Conservation (phyloP, 164 flowering plant genomes). For the Aristolochia fimbriata region DNA sequence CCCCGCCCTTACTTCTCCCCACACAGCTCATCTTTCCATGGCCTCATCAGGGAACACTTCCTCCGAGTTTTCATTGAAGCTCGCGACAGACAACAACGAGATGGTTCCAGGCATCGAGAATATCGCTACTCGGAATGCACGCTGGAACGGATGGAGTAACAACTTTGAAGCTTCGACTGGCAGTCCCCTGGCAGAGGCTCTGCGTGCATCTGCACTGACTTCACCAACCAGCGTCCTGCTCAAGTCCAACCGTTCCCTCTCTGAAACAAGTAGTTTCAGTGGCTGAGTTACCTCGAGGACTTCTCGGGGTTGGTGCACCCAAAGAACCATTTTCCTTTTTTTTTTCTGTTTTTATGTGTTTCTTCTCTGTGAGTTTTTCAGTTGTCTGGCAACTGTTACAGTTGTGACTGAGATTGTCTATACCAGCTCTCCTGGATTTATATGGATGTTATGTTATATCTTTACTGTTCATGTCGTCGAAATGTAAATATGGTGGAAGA, state of each 20-base stretch:
- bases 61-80: conserved; percentile 62
- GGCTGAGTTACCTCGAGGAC: conserved; percentile 13
- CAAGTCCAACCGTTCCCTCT: conserved; percentile 28
- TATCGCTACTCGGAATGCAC: conserved; percentile 20
- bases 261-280: conserved; percentile 40
- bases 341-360: neutral
- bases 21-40: conserved; percentile 43
- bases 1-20: conserved; percentile 14
- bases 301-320: too few species aligned
- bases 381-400: too few species aligned
- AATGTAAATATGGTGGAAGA: too few species aligned
- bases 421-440: too few species aligned
- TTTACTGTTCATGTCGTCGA: too few species aligned
- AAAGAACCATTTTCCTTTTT: too few species aligned
- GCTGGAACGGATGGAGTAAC: conserved; percentile 45
- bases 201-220: conserved; percentile 38
- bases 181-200: conserved; percentile 81
- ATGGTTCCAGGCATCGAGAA: conserved; percentile 8
- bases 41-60: conserved; percentile 37
- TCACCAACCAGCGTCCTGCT: conserved; percentile 62
- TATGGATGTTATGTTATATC: too few species aligned
- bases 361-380: neutral
- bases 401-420: too few species aligned
- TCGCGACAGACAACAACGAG: conserved; percentile 48
- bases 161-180: conserved; percentile 51